phyloP scores from a whole-genome alignment of 192 early-diverging fungal species.

The Borealophlyctis nickersoniae region DNA sequence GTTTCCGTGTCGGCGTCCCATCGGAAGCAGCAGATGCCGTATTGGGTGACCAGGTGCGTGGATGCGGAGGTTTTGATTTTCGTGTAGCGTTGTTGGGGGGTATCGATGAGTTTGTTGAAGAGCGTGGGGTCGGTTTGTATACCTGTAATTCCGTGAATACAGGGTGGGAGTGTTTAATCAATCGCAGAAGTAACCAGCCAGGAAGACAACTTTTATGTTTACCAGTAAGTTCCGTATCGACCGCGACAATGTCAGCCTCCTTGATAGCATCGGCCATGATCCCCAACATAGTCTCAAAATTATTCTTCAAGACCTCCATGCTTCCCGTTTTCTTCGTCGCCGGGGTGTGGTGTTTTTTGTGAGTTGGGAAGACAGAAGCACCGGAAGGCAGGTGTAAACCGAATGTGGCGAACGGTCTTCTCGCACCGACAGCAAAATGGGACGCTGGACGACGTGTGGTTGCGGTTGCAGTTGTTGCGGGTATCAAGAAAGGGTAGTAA shows the following conservation, averaged over 20 bases:
- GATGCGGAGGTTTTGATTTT: slow-evolving; percentile 51
- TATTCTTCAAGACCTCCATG: slow-evolving; percentile 69
- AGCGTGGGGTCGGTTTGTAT: slow-evolving; percentile 29
- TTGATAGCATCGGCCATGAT: slow-evolving; percentile 61
- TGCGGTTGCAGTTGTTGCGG: too few relatives aligned
- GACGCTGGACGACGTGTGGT: too few relatives aligned
- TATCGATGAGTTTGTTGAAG: slow-evolving; percentile 46
- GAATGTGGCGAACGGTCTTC: not conserved
- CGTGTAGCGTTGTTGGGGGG: slow-evolving; percentile 52
- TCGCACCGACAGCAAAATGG: too few relatives aligned
- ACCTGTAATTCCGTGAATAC: slow-evolving; percentile 6
- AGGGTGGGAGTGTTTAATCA: too few relatives aligned
- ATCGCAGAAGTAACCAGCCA: not conserved
- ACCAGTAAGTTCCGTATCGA: slow-evolving; percentile 87
- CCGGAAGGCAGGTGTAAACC: not conserved
- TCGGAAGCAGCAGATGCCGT: slow-evolving; percentile 80
- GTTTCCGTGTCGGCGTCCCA: slow-evolving; percentile 50
- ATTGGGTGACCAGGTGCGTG: slow-evolving; percentile 66
- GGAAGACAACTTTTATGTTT: not conserved
- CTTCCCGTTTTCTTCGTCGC: too few relatives aligned
- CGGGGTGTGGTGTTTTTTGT: too few relatives aligned
- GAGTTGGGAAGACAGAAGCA: not conserved
- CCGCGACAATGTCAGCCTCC: slow-evolving; percentile 67
- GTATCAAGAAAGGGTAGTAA: too few relatives aligned
- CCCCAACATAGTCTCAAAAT: slow-evolving; percentile 62